Conservation (phyloP, 2,329 filamentous ascomycete genomes). For the Cladosporium sp. region DNA sequence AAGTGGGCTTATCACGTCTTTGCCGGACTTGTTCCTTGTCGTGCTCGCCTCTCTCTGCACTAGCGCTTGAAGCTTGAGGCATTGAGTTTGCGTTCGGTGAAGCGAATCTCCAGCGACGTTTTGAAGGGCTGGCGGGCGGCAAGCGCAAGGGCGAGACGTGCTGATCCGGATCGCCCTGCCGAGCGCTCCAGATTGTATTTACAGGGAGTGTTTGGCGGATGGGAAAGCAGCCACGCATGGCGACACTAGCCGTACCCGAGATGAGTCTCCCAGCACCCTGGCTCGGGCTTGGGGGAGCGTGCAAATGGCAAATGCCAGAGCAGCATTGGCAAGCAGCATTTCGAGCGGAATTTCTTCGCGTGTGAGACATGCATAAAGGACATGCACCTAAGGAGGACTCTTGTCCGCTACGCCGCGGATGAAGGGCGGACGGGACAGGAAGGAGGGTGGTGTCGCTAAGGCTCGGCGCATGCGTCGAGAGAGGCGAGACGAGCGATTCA, state of each 20-base stretch:
- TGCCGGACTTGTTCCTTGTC: neutral
- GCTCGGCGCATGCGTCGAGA: neutral
- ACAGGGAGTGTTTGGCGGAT: neutral
- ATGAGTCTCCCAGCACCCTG: conserved; percentile 7
- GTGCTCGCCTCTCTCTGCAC: neutral
- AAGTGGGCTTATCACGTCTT: neutral
- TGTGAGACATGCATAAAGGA: neutral
- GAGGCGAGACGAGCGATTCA: neutral
- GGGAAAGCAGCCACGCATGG: neutral
- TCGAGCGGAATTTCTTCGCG: neutral
- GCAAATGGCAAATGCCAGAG: neutral
- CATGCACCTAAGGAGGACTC: neutral
- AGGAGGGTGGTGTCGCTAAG: neutral
- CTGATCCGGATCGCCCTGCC: conserved; percentile 10
- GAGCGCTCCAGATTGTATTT: conserved; percentile 3
- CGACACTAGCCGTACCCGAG: conserved; percentile 5
- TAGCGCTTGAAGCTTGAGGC: neutral
- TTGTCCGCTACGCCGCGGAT: neutral
- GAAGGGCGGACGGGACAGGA: neutral
- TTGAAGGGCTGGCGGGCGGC: neutral
- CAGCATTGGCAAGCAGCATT: neutral
- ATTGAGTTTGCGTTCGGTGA: neutral
- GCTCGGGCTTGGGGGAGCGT: neutral
- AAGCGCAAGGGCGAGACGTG: neutral
- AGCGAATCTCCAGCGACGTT: neutral